phyloP scores from a whole-genome alignment of 2,329 filamentous ascomycete genomes.

The Lecanosticta acicola region DNA sequence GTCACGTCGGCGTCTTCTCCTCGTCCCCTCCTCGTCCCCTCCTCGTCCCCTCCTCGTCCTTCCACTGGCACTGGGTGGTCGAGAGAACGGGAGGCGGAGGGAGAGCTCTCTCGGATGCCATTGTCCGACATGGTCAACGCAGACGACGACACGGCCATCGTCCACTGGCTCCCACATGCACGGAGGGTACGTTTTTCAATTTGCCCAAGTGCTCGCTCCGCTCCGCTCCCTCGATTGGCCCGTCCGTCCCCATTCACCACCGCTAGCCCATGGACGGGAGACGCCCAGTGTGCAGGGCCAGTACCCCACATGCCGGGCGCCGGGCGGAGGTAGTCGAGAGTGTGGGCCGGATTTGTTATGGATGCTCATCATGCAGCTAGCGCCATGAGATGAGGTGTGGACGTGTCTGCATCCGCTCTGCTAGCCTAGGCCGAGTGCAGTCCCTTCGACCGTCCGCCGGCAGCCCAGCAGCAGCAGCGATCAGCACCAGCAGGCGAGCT shows the following conservation, averaged over 20 bases:
- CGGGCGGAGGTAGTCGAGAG: background rate
- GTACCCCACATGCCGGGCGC: conserved; percentile 7
- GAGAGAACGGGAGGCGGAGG: no score
- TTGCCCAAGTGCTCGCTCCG: conserved; percentile 11
- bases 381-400: no score
- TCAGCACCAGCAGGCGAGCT: no score
- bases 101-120: no score
- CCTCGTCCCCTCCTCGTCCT: no score
- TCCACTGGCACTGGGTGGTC: no score
- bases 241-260: conserved; percentile 8
- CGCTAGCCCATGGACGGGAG: background rate
- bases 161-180: background rate
- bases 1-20: no score
- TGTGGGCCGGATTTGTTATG: background rate
- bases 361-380: conserved; percentile 9
- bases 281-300: conserved; percentile 1
- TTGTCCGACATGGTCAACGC: conserved; percentile 1
- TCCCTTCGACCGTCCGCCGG: background rate
- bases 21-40: no score
- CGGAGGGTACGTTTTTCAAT: conserved; percentile 6
- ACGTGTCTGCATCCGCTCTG: background rate
- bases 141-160: background rate
- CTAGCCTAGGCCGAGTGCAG: background rate
- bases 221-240: conserved; percentile 14
- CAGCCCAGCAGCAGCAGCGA: conserved; percentile 2